Evolutionary conservation across 495 filamentous ascomycete genomes (phyloP).

Genomic region (Lasiosphaeriaceae sp.): DNA sequence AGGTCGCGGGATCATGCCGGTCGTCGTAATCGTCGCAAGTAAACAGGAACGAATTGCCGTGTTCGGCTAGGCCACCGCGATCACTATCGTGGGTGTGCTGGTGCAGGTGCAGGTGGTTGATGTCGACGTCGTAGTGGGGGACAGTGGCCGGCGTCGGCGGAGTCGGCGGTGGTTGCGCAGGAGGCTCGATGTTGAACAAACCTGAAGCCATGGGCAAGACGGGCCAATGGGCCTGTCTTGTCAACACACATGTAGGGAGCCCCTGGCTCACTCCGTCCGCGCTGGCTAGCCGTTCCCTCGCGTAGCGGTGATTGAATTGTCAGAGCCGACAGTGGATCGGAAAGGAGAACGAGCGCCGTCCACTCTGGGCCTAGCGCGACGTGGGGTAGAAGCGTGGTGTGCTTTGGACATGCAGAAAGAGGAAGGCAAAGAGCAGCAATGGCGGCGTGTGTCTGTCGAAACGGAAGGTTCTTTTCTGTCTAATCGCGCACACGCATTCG

Average conservation of each 20-base stretch:
- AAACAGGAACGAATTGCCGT: not conserved
- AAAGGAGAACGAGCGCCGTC: not conserved
- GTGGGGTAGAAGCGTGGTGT: not conserved
- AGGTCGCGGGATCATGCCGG: slow-evolving; percentile 1
- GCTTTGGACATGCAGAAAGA: not conserved
- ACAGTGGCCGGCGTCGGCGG: not conserved
- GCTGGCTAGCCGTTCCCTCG: not conserved
- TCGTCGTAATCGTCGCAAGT: slow-evolving; percentile 1
- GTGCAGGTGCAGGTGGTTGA: no score
- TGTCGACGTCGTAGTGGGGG: not conserved
- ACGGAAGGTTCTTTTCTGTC: no score
- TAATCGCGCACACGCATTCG: no score
- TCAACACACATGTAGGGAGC: no score
- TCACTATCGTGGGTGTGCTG: no score
- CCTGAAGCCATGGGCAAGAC: slow-evolving; percentile 10
- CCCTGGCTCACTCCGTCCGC: not conserved
- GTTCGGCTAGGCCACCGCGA: not conserved
- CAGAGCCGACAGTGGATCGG: not conserved
- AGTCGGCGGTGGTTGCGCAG: not conserved
- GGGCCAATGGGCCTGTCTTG: not conserved
- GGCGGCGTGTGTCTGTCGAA: no score
- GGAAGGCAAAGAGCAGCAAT: no score
- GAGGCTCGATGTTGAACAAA: not conserved
- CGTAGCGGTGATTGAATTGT: not conserved
- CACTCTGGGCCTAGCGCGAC: not conserved